Base-by-base conservation (phyloP, 1,139 yeast genomes). In the Geotrichum aggregatum region DNA sequence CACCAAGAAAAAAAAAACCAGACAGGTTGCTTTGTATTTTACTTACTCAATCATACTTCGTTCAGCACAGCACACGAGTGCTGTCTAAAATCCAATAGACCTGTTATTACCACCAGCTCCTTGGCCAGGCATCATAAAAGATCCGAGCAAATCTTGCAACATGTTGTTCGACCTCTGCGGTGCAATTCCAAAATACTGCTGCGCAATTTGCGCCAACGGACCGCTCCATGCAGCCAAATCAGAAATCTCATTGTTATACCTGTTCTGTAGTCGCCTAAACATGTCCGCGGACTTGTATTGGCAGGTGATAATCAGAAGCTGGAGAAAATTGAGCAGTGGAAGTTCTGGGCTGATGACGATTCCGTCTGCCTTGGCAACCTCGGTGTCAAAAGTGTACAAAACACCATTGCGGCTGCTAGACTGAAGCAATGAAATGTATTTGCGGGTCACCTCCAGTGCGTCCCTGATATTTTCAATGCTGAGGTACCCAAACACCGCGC, bases 401-500 rank as follows among this genome's bases (percentile, higher is more conserved):
- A 22, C 41, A 8, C 8, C 28, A 5, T 8, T 24, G 14, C n/a
- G 22, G 35, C 24, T 7, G n/a, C 30, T 24, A 7, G 49, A 47
- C 2, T 56, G 56, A 45, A 75, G 63, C 30, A 65, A 64, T 1
- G 61, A 66, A 26, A 77, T 54, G 58, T 81, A 83, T 30, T 66
- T 63, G 4, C 63, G 61, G 18, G 76, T 60, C 0, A 82, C 68
- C 50, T 75, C 77, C 44, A 71, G 68, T 3, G 83, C 83, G 62
- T 76, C 80, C 54, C 84, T 76, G 47, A 84, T 66, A 64, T 87
- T 85, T 55, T 77, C 76, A 58, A 83, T 74, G 61, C 82, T 78
- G 14, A 84, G 71, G 66, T 85, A 87, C 62, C 87, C 87, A 56
- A 87, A 68, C 10, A 86, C 79, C 1, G 87, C 83, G 54, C 95